Conservation (phyloP, 2,329 filamentous ascomycete species). For the Diplocarpon mali region DNA sequence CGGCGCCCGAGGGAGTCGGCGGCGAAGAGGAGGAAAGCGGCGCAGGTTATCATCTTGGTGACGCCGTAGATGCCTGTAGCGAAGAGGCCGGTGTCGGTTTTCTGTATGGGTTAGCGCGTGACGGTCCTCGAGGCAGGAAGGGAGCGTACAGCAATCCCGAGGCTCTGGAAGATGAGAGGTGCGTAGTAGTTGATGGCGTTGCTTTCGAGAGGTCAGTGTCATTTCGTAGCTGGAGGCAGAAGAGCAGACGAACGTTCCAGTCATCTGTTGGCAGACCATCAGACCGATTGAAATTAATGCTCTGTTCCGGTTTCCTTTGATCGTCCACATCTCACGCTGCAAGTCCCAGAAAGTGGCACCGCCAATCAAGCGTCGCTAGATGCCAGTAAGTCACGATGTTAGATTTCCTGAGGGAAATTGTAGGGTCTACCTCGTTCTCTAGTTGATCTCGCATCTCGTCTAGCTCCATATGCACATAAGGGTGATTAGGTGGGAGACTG, state of each 20-base stretch:
- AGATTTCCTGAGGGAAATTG: background rate
- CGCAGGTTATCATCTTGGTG: constrained; percentile 55
- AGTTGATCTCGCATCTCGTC: constrained; percentile 37
- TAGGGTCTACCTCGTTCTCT: constrained; percentile 34
- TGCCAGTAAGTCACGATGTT: no score
- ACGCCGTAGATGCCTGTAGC: constrained; percentile 66
- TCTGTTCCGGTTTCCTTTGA: constrained; percentile 48
- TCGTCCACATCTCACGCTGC: constrained; percentile 52
- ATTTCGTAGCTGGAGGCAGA: background rate
- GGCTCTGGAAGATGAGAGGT: constrained; percentile 55
- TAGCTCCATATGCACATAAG: constrained; percentile 41
- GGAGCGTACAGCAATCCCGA: constrained; percentile 41
- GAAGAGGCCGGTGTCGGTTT: constrained; percentile 49
- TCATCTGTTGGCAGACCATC: constrained; percentile 61
- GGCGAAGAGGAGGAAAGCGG: constrained; percentile 53
- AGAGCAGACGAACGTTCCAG: constrained; percentile 33
- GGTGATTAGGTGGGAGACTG: constrained; percentile 39
- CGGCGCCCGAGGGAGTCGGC: constrained; percentile 60
- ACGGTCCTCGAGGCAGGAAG: background rate
- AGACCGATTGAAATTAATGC: constrained; percentile 51
- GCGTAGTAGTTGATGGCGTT: constrained; percentile 43
- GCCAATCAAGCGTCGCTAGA: constrained; percentile 31
- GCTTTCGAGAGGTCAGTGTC: constrained; percentile 26
- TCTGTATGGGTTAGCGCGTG: constrained; percentile 14
- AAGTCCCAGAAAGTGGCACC: constrained; percentile 37